Percentiles rank a stretch among this genome's conserved stretches.
Conservation (phyloP, 2,329 filamentous ascomycete genomes). For the Blastomyces parvus region DNA sequence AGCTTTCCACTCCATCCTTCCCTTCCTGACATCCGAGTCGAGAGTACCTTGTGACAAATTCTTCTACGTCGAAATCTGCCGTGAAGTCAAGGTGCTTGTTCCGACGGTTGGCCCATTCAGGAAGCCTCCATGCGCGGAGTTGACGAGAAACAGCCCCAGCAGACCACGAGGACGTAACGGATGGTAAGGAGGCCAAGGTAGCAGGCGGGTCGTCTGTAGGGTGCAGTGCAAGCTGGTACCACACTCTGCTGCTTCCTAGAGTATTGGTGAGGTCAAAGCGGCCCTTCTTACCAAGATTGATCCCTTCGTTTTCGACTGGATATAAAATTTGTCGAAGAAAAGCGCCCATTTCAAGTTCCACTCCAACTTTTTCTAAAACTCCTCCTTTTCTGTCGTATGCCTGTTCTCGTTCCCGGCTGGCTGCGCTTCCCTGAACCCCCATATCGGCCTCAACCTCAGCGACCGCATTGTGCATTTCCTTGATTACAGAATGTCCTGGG, state of each 20-base stretch:
- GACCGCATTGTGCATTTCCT: slow-evolving; percentile 79
- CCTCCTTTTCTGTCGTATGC: slow-evolving; percentile 73
- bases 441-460: slow-evolving; percentile 67
- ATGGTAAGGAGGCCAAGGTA: slow-evolving; percentile 60
- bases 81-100: slow-evolving; percentile 91
- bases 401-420: slow-evolving; percentile 63
- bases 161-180: slow-evolving; percentile 78
- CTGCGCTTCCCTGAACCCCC: slow-evolving; percentile 59
- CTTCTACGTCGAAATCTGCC: slow-evolving; percentile 87
- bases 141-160: slow-evolving; percentile 87
- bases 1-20: slow-evolving; percentile 84
- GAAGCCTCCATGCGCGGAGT: slow-evolving; percentile 81
- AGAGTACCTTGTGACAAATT: slow-evolving; percentile 77
- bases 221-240: slow-evolving; percentile 89
- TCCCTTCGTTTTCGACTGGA: slow-evolving; percentile 66
- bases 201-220: slow-evolving; percentile 79
- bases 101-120: slow-evolving; percentile 92
- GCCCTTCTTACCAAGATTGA: slow-evolving; percentile 65
- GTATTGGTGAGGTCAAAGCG: slow-evolving; percentile 68
- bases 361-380: slow-evolving; percentile 74
- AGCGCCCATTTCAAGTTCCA: slow-evolving; percentile 70
- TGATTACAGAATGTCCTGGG: slow-evolving; percentile 69
- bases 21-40: slow-evolving; percentile 81
- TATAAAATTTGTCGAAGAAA: slow-evolving; percentile 77
- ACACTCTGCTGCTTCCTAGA: slow-evolving; percentile 75